A percentile compares a stretch with the other conserved stretches of the same genome.
phyloP scores from a whole-genome alignment of 2,329 filamentous ascomycete genomes.

The Fusarium abutilonis region DNA sequence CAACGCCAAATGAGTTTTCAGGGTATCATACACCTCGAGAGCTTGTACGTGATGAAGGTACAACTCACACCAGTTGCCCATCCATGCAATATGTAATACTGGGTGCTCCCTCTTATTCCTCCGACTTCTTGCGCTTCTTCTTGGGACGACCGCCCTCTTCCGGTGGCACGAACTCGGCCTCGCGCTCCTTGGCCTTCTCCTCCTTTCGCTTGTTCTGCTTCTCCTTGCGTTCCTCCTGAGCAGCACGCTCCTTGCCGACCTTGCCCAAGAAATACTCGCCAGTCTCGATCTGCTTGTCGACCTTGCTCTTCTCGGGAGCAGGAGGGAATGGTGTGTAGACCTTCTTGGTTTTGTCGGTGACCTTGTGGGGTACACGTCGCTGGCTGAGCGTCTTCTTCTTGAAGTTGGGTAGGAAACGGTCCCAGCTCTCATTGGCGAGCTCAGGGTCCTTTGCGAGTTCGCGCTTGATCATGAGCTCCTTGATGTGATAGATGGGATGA shows the following conservation, averaged over 20 bases:
- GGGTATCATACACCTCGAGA: slow-evolving; percentile 46
- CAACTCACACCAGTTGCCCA: slow-evolving; percentile 39
- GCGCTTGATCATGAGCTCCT: slow-evolving; percentile 89
- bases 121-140: slow-evolving; percentile 70
- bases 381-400: slow-evolving; percentile 92
- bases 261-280: slow-evolving; percentile 97
- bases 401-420: slow-evolving; percentile 95
- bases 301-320: slow-evolving; percentile 97
- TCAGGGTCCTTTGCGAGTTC: slow-evolving; percentile 91
- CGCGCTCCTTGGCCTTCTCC: slow-evolving; percentile 85
- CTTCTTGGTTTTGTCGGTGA: slow-evolving; percentile 95
- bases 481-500: slow-evolving; percentile 86
- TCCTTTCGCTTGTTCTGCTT: slow-evolving; percentile 88
- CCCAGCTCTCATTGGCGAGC: slow-evolving; percentile 90
- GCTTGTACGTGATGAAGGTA: slow-evolving; percentile 24
- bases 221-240: slow-evolving; percentile 81
- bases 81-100: slow-evolving; percentile 26
- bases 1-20: slow-evolving; percentile 43
- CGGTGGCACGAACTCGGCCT: slow-evolving; percentile 87
- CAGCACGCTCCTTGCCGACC: slow-evolving; percentile 86
- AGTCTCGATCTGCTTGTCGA: slow-evolving; percentile 96
- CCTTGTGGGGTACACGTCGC: slow-evolving; percentile 81
- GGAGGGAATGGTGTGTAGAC: slow-evolving; percentile 97
- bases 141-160: slow-evolving; percentile 75
- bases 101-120: slow-evolving; percentile 43